Evolutionary conservation across 208 protist genomes (phyloP), one percentile per base, ranked within the genome.

Genomic region (Trypanosoma grayi): DNA sequence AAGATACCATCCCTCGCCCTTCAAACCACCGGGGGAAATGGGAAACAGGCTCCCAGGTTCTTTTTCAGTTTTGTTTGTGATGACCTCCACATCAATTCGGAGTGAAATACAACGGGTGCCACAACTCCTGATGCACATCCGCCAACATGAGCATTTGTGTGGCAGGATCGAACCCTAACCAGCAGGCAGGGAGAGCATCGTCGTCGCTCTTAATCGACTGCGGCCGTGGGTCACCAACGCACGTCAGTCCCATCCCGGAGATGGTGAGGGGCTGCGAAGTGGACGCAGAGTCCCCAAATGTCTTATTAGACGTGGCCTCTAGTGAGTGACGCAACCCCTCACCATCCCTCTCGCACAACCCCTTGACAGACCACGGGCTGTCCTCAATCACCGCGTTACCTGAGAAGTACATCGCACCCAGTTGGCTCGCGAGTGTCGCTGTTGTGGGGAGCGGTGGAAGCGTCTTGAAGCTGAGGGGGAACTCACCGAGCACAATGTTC

Each of bases 81-180:
- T 6, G 39, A 62, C 25, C n/a, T 13, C 16, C 40, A 59, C 30
- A 30, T 46, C 60, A 67, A n/a, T 77, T 59, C 8, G 31, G 51
- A 8, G 68, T 55, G 25, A 89, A 72, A 22, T 62, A 34, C 28
- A 81, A 73, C 8, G 79, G 80, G 59, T 85, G 71, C 81, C 83
- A 90, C 2, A 59, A 30, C 0, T 59, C 51, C 41, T 79, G 79
- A 28, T 58, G 55, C 1, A 70, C 57, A 48, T 81, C 72, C 0
- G 77, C n/a, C 37, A 89, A 70, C 20, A 92, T 67, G 34, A 92
- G 52, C 31, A 67, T 60, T 4, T 36, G 8, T 3, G 52, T 55
- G 25, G 18, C 48, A 3, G 37, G 27, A 52, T 92, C 83, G 54
- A 89, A 92, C 13, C 80, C 82, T 36, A 92, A 58, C 83, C 85